Evolutionary conservation across 768 basidiomycete species (phyloP).

Genomic region (Imleria badia): DNA sequence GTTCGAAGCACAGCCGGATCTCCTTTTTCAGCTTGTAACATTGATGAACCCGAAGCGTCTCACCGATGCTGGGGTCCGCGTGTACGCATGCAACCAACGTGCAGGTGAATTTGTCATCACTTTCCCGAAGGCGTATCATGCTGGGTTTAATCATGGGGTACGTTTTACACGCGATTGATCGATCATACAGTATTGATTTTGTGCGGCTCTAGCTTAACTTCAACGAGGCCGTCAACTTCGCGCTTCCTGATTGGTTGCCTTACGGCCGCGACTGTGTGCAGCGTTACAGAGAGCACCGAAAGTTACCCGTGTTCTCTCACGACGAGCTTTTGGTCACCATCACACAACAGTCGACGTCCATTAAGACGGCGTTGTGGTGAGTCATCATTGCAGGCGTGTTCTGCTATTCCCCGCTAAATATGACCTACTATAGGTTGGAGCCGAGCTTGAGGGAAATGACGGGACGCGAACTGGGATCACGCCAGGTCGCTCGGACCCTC

Average conservation of each 20-base stretch:
- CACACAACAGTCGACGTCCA: conserved; percentile 89
- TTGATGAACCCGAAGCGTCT: conserved; percentile 94
- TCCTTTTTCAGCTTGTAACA: conserved; percentile 96
- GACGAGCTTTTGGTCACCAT: conserved; percentile 98
- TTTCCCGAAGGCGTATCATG: conserved; percentile 96
- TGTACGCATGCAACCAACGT: conserved; percentile 93
- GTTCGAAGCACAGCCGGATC: conserved; percentile 95
- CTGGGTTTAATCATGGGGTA: conserved; percentile 98
- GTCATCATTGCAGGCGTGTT: conserved; percentile 28
- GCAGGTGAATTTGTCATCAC: conserved; percentile 98
- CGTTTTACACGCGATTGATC: conserved; percentile 38
- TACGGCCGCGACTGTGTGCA: conserved; percentile 85
- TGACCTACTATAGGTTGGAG: conserved; percentile 59
- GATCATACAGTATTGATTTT: conserved; percentile 25
- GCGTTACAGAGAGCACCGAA: conserved; percentile 86
- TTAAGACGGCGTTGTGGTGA: conserved; percentile 92
- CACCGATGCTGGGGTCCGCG: conserved; percentile 83
- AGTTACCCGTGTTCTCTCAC: conserved; percentile 96
- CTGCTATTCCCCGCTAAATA: conserved; percentile 22
- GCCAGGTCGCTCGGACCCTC: conserved; percentile 57
- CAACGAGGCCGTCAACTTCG: conserved; percentile 99
- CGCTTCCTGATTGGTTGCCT: conserved; percentile 91
- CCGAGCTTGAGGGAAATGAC: conserved; percentile 88
- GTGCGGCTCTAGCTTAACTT: conserved; percentile 76
- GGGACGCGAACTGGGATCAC: conserved; percentile 72